Conservation (phyloP, 2,329 filamentous ascomycete species). For the Bipolaris gigantea region DNA sequence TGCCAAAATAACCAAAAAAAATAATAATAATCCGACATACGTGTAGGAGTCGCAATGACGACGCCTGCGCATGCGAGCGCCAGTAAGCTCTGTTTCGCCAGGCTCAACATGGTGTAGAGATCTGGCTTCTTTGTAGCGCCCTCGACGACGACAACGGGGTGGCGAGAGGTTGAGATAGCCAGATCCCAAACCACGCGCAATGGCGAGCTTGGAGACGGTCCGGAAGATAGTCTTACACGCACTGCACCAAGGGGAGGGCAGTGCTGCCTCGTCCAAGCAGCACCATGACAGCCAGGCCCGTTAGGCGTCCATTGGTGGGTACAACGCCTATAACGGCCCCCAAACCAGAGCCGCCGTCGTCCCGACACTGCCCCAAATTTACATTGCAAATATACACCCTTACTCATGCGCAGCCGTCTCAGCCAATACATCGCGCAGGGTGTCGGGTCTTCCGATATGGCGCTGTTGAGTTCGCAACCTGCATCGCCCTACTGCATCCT, state of each 20-base stretch:
- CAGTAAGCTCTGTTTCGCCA: conserved; percentile 15
- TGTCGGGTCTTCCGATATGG: neutral
- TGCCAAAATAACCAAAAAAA: neutral
- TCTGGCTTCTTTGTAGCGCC: neutral
- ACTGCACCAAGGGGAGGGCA: neutral
- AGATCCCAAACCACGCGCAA: neutral
- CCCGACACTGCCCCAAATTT: neutral
- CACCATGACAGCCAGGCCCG: too few relatives aligned
- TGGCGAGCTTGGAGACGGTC: neutral
- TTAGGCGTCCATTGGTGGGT: conserved; percentile 1
- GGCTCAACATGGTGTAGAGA: conserved; percentile 5
- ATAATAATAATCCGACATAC: conserved; percentile 10
- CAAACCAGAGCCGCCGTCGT: neutral
- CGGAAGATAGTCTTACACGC: neutral
- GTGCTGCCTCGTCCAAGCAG: neutral
- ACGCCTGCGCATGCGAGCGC: conserved; percentile 26
- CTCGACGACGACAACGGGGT: neutral
- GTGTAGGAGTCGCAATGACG: conserved; percentile 31
- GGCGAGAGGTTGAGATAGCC: neutral
- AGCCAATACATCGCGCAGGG: neutral
- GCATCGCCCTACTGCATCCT: neutral
- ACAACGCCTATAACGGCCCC: neutral
- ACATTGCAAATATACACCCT: neutral
- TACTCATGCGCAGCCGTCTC: neutral
- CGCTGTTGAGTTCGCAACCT: neutral